Conservation (phyloP, 169 alveolate species). For the Ichthyophthirius multifiliis region DNA sequence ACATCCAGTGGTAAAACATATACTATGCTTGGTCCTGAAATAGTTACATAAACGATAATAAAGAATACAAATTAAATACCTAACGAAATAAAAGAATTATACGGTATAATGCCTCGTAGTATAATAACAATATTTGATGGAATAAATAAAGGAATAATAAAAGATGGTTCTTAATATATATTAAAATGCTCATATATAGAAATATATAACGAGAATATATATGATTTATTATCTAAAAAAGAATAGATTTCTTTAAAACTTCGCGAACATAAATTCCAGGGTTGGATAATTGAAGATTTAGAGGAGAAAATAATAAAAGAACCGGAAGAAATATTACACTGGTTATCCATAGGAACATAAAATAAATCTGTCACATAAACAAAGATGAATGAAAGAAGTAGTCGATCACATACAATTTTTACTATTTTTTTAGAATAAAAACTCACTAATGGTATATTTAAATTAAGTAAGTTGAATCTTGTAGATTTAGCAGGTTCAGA, state of each 20-base stretch:
- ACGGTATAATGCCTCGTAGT: slow-evolving; percentile 34
- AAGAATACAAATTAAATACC: not conserved
- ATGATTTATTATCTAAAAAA: slow-evolving; percentile 37
- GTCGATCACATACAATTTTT: slow-evolving; percentile 63
- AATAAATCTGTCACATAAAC: slow-evolving; percentile 55
- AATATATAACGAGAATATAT: slow-evolving; percentile 39
- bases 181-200: slow-evolving; percentile 50
- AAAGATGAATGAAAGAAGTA: slow-evolving; percentile 48
- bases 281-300: slow-evolving; percentile 28
- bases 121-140: slow-evolving; percentile 16
- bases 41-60: slow-evolving; percentile 6
- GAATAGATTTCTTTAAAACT: not conserved
- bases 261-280: slow-evolving; percentile 12
- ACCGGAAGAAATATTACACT: slow-evolving; percentile 39
- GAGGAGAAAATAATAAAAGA: slow-evolving; percentile 14
- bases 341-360: slow-evolving; percentile 36
- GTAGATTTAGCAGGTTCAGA: slow-evolving; percentile 98
- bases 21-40: slow-evolving; percentile 43
- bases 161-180: not conserved
- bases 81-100: not conserved
- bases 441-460: slow-evolving; percentile 81
- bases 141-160: not conserved
- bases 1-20: slow-evolving; percentile 49
- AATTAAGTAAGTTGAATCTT: slow-evolving; percentile 89
- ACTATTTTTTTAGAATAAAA: slow-evolving; percentile 47